Base-by-base conservation (phyloP, 768 basidiomycete genomes). In the Mycena haematopus region DNA sequence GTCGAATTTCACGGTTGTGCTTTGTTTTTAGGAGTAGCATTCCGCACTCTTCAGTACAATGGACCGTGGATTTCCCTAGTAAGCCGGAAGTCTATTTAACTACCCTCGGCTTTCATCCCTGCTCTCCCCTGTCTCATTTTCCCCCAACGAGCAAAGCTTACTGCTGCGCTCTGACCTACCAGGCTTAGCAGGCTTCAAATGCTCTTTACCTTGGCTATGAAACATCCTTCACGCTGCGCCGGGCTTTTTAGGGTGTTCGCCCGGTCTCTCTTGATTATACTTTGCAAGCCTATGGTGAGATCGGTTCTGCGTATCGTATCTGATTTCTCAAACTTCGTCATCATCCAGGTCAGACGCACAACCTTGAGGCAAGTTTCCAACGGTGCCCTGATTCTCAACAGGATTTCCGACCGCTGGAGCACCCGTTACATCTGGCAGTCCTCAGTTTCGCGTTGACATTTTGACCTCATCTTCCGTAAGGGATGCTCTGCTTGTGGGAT, bases 41-140 rank as follows among this genome's bases (percentile, higher is more conserved):
- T 56, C 21, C n/a, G 60, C 42, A 17, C 35, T 35, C 25, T 31
- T 24, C 38, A 50, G 6, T 52, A 52, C 36, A 21, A 54, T 47
- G 13, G n/a, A 46, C 52, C 47, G 17, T 44, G 47, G 38, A 45
- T 45, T 45, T 8, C 24, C n/a, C 22, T 14, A 46, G 45, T 10
- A 25, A 35, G 27, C 53, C 21, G 19, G 49, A 56, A 62, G 29
- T 49, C 60, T 62, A 56, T 56, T 51, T 62, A 62, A 61, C 27
- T 40, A 31, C 47, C 53, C 60, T 56, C 54, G 31, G 54, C 54
- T 7, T 51, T 51, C 47, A 56, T 62, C 55, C 46, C n/a, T 40
- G 35, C 22, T 15, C 22, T 33, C 15, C 35, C 38, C n/a, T n/a
- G 27, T 35, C 31, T 50, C 60, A 62, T 56, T 11, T 56, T 21